Evolutionary conservation across 2,329 filamentous ascomycete genomes (phyloP), one percentile per base, ranked within the genome.

Genomic region (Huntiella omanensis): DNA sequence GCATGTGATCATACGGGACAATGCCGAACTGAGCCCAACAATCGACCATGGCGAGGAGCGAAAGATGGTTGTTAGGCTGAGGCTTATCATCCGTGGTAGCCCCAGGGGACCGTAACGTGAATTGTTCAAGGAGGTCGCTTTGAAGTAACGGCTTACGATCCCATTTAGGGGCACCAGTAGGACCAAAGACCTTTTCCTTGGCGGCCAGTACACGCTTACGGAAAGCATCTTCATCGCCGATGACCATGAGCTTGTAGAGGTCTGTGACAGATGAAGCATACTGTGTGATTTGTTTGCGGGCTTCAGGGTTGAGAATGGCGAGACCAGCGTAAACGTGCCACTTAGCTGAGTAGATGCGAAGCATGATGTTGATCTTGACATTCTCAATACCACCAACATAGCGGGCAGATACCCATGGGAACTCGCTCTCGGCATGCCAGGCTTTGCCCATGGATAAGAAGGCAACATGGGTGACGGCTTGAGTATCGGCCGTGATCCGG

Each of bases 281-380:
- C 66, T 96, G 87, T 47, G 81, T 75, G 56, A 98, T 96, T 64
- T 98, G 91, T 60, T 81, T 73, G 60, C 82, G 83, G 3, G 91
- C 91, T 49, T 86, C 81, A 0, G 91, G 91, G 60, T 98, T 98
- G 49, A 98, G 73, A 57, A 98, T 98, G 8, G 92, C 91, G 6
- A 98, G 78, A 0, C 91, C 91, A 15, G 91, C 91, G 61, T 98
- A 98, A 49, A 98, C 91, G 66, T 98, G 92, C 92, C 92, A 98
- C 63, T 96, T 98, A 62, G 95, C 93, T 50, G 81, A 80, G 66
- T 96, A 98, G 64, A 98, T 96, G 55, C 91, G 86, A 53, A 98
- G 68, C 54, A 86, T 96, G 54, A 96, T 78, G 65, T 98, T 98
- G 67, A 96, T 94, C 66, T 98, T 98, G 56, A 96, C 88, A 61